These are phyloP conservation scores for Pseudogymnoascus sp. DNA, from an alignment of 2,329 filamentous ascomycete species.

Conservation along the genomic window DNA sequence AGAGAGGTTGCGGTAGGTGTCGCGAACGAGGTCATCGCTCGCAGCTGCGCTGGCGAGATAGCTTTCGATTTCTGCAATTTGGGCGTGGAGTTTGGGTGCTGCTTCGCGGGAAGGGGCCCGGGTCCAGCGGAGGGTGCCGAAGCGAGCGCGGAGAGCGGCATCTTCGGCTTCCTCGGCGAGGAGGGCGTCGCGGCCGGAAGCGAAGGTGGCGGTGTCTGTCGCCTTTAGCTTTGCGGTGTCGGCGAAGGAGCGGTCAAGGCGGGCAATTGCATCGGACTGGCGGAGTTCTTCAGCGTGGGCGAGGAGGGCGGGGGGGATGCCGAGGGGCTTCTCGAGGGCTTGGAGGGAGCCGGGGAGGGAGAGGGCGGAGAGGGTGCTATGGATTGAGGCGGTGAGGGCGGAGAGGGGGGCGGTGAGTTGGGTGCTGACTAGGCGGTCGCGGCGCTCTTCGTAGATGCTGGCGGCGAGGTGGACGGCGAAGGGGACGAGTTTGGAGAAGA, in stretches of 20 bases:
- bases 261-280: conserved; percentile 76
- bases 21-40: conserved; percentile 55
- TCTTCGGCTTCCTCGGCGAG: conserved; percentile 79
- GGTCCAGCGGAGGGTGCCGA: conserved; percentile 80
- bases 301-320: conserved; percentile 73
- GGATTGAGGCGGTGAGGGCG: conserved; percentile 67
- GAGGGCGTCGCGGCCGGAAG: conserved; percentile 73
- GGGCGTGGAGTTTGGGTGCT: conserved; percentile 35
- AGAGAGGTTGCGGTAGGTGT: conserved; percentile 71
- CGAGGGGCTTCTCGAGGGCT: conserved; percentile 88
- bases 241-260: conserved; percentile 70
- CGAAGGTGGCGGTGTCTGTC: conserved; percentile 68
- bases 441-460: conserved; percentile 87
- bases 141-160: conserved; percentile 62
- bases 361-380: conserved; percentile 70
- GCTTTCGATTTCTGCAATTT: conserved; percentile 63
- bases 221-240: conserved; percentile 87
- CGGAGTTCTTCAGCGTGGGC: conserved; percentile 91
- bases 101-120: conserved; percentile 63
- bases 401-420: conserved; percentile 82
- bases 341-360: conserved; percentile 90
- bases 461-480: conserved; percentile 93
- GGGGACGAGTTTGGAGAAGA: conserved; percentile 88
- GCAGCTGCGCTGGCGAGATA: conserved; percentile 69
- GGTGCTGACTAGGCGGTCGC: conserved; percentile 84